Conservation (phyloP, 768 basidiomycete genomes). For the Lentinula sp. region DNA sequence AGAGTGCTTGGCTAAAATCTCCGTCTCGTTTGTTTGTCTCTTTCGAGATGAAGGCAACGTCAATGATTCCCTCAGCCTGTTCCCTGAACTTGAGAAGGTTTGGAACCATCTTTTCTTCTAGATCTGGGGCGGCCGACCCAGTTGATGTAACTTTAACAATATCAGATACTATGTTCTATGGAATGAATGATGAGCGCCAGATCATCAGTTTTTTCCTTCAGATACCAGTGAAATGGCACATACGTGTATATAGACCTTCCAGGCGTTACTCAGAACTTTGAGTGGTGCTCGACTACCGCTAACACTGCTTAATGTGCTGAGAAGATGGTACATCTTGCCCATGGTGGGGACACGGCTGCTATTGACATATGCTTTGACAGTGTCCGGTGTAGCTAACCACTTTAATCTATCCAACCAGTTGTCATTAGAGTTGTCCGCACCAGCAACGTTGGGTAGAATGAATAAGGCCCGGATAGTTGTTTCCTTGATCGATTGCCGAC, state of each 20-base stretch:
- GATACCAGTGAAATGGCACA: conserved; percentile 2
- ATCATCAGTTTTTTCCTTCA: neutral
- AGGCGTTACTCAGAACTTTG: conserved; percentile 50
- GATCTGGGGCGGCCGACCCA: conserved; percentile 4
- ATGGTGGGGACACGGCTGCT: conserved; percentile 21
- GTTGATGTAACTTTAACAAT: conserved; percentile 55
- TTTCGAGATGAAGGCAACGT: conserved; percentile 41
- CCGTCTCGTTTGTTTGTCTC: conserved; percentile 4
- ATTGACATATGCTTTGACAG: conserved; percentile 13
- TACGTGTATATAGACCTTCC: conserved; percentile 59
- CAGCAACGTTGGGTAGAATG: conserved; percentile 2
- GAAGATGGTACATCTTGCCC: conserved; percentile 51
- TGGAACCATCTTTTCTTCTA: conserved; percentile 76
- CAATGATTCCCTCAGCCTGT: conserved; percentile 45
- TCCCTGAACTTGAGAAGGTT: conserved; percentile 64
- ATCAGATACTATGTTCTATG: conserved; percentile 47
- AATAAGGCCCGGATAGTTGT: conserved; percentile 51
- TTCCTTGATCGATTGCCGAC: conserved; percentile 44
- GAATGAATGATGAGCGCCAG: neutral
- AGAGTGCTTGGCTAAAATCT: conserved; percentile 61
- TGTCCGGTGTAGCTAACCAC: conserved; percentile 14
- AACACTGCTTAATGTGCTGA: conserved; percentile 46
- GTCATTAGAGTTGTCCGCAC: neutral
- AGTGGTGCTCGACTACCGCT: conserved; percentile 13
- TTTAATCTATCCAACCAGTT: conserved; percentile 32